Evolutionary conservation across 305 asterid genomes (phyloP).

Genomic region (Ilex paraguariensis): DNA sequence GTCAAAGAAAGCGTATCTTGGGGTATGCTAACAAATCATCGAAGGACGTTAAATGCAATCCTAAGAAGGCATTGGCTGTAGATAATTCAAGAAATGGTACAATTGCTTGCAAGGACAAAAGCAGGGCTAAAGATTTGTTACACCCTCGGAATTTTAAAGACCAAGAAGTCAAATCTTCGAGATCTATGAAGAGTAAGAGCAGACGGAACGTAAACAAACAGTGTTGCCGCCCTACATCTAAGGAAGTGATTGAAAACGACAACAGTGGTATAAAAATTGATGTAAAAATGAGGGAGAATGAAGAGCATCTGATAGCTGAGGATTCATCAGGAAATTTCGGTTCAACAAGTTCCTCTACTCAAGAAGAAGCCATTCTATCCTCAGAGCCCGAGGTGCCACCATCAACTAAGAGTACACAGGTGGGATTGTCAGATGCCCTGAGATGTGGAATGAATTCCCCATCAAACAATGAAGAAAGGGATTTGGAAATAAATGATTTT

Average conservation of each 20-base stretch:
- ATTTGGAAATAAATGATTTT: constrained; percentile 17
- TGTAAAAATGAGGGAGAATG: constrained; percentile 8
- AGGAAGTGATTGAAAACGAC: constrained; percentile 21
- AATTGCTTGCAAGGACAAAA: constrained; percentile 29
- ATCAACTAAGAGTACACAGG: constrained; percentile 2
- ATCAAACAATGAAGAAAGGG: background rate
- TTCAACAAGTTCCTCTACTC: constrained; percentile 13
- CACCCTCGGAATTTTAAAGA: constrained; percentile 19
- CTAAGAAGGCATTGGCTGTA: constrained; percentile 10
- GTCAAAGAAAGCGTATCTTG: constrained; percentile 48
- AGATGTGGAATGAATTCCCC: constrained; percentile 12
- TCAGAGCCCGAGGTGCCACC: background rate
- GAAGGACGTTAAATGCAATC: constrained; percentile 19
- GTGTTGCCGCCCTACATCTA: constrained; percentile 10
- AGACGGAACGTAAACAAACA: constrained; percentile 29
- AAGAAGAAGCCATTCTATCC: constrained; percentile 16
- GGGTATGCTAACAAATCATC: constrained; percentile 34
- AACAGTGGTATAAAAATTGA: constrained; percentile 5
- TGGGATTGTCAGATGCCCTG: constrained; percentile 16
- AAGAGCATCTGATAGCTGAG: constrained; percentile 8
- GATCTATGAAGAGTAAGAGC: constrained; percentile 26
- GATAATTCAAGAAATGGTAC: constrained; percentile 19
- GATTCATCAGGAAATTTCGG: constrained; percentile 11
- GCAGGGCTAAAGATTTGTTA: constrained; percentile 16
- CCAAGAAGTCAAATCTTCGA: constrained; percentile 27